phyloP scores from a whole-genome alignment of 805 yeast genomes.

The Cyberlindnera meyerae region DNA sequence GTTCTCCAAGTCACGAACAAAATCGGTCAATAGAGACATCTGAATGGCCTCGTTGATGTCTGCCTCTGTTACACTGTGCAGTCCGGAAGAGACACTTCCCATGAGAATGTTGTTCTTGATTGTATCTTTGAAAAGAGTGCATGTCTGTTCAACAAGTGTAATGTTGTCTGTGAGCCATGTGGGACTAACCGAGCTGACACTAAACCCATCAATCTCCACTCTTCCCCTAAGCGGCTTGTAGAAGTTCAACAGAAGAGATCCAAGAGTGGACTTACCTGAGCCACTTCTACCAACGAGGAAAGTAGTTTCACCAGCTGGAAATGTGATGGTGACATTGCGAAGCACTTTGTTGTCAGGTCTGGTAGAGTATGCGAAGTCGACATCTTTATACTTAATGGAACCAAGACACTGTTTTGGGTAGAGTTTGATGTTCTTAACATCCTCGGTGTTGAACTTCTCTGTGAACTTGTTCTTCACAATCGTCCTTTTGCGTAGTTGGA shows the following conservation, averaged over 20 bases:
- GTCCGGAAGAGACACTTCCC: constrained; percentile 33
- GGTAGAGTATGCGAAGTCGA: constrained; percentile 60
- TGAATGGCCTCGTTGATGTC: constrained; percentile 41
- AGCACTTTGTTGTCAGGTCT: constrained; percentile 47
- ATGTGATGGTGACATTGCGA: constrained; percentile 38
- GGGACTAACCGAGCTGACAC: constrained; percentile 37
- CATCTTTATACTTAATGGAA: constrained; percentile 47
- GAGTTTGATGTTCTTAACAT: constrained; percentile 15
- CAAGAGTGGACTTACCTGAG: constrained; percentile 85
- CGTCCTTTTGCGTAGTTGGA: constrained; percentile 23
- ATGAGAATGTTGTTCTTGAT: constrained; percentile 58
- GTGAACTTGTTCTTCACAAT: constrained; percentile 11
- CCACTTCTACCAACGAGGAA: constrained; percentile 88
- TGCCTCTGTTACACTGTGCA: constrained; percentile 21
- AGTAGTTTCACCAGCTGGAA: constrained; percentile 44
- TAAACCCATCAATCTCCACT: constrained; percentile 51
- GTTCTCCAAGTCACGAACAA: constrained; percentile 44
- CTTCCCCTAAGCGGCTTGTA: constrained; percentile 51
- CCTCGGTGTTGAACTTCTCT: constrained; percentile 7
- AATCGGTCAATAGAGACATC: constrained; percentile 46
- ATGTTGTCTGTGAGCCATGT: constrained; percentile 58
- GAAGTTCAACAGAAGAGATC: constrained; percentile 55
- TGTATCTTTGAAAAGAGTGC: constrained; percentile 60
- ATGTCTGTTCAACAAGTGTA: constrained; percentile 69
- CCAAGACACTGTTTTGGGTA: constrained; percentile 38